Conservation (phyloP, 495 filamentous ascomycete genomes). For the Xylaria grammica region DNA sequence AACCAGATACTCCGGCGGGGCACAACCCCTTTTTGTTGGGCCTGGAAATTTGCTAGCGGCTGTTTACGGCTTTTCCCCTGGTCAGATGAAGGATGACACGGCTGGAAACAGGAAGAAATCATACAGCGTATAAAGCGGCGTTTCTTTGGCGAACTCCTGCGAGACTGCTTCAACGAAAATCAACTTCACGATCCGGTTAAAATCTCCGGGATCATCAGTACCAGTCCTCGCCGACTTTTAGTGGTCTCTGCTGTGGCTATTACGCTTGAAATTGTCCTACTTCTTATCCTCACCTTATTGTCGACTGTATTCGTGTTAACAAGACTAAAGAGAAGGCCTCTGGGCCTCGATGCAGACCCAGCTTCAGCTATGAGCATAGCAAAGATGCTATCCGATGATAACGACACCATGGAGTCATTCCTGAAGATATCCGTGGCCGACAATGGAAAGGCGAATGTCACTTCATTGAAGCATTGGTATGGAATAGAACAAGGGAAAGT, state of each 20-base stretch:
- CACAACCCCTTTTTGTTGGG: neutral
- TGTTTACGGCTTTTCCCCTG: constrained; percentile 35
- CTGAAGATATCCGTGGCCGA: constrained; percentile 8
- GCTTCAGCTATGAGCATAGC: constrained; percentile 24
- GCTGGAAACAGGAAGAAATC: neutral
- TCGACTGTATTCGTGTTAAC: constrained; percentile 22
- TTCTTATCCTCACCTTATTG: constrained; percentile 21
- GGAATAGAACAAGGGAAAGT: constrained; percentile 3
- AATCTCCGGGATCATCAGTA: constrained; percentile 6
- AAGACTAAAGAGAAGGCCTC: constrained; percentile 24
- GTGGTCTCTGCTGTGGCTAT: constrained; percentile 29
- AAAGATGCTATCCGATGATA: constrained; percentile 24
- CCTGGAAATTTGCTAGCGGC: constrained; percentile 29
- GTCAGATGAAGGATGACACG: constrained; percentile 26
- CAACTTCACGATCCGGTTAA: neutral
- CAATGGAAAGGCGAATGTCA: neutral
- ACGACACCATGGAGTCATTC: constrained; percentile 22
- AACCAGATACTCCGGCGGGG: neutral
- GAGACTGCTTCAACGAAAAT: constrained; percentile 27
- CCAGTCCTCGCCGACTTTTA: constrained; percentile 24
- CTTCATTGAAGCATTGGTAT: constrained; percentile 4
- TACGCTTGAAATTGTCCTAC: constrained; percentile 21
- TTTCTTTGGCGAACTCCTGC: constrained; percentile 43
- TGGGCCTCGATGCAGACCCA: constrained; percentile 31
- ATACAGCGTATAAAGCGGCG: constrained; percentile 38